Evolutionary conservation across 768 basidiomycete genomes (phyloP).

Genomic region (Podaxis pistillaris): DNA sequence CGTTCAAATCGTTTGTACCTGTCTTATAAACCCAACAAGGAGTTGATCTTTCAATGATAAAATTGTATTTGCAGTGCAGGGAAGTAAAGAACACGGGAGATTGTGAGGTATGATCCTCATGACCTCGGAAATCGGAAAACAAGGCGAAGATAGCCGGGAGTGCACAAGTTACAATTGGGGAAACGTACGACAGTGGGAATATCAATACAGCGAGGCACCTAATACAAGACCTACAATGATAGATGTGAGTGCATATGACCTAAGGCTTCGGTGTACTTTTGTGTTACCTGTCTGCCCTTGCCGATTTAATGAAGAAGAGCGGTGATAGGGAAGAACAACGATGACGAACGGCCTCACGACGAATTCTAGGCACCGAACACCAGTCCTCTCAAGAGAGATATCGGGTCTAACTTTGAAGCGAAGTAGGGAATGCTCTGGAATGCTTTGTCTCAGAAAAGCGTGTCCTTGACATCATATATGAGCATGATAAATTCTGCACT

Average conservation of each 20-base stretch:
- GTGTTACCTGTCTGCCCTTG: neutral
- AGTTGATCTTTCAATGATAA: too few relatives aligned
- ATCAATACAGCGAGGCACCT: neutral
- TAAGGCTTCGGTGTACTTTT: neutral
- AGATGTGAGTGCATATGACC: neutral
- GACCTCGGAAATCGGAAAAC: neutral
- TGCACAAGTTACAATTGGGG: neutral
- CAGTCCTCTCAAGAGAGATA: neutral
- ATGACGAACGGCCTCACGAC: too few relatives aligned
- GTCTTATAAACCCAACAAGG: neutral
- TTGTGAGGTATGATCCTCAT: too few relatives aligned
- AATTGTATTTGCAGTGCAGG: neutral
- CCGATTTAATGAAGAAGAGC: neutral
- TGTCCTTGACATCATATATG: constrained; percentile 50
- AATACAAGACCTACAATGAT: neutral
- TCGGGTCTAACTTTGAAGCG: neutral
- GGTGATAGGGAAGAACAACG: too few relatives aligned
- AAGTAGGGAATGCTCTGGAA: neutral
- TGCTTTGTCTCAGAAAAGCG: constrained; percentile 53
- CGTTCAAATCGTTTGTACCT: neutral
- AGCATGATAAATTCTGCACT: constrained; percentile 17
- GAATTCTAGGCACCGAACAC: neutral
- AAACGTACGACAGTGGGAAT: neutral
- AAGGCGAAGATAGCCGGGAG: neutral
- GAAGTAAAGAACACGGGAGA: too few relatives aligned